Conservation (phyloP, 2,329 filamentous ascomycete species). For the Fusarium paranaense region DNA sequence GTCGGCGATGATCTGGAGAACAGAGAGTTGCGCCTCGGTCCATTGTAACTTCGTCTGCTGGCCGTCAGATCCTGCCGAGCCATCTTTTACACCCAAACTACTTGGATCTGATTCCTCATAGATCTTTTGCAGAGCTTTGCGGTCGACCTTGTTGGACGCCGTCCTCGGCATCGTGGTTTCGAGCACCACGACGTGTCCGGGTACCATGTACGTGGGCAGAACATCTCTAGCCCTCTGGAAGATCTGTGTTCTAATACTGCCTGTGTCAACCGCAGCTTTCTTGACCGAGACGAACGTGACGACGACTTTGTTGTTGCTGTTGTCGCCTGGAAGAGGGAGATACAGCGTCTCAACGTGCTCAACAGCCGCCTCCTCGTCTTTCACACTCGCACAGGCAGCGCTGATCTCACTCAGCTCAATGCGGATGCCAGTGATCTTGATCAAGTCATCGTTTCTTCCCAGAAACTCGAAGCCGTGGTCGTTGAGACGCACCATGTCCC, state of each 20-base stretch:
- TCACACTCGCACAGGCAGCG: conserved; percentile 22
- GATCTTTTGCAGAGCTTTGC: conserved; percentile 17
- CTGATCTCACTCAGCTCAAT: conserved; percentile 32
- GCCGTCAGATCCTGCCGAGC: background rate
- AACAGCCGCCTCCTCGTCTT: conserved; percentile 5
- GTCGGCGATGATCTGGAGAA: conserved; percentile 3
- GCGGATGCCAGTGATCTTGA: conserved; percentile 24
- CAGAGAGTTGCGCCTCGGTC: background rate
- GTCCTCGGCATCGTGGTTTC: conserved; percentile 25
- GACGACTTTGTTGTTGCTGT: conserved; percentile 14
- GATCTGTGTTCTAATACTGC: conserved; percentile 1
- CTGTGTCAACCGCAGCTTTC: background rate
- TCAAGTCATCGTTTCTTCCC: conserved; percentile 20
- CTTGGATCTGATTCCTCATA: conserved; percentile 5
- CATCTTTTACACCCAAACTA: background rate
- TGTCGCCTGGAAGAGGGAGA: background rate
- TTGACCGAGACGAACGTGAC: conserved; percentile 28
- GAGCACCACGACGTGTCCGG: conserved; percentile 23
- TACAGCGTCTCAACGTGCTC: conserved; percentile 27
- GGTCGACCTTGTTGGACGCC: conserved; percentile 29
- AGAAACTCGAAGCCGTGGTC: conserved; percentile 31
- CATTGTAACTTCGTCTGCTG: background rate
- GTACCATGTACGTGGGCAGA: conserved; percentile 22
- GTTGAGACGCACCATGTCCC: conserved; percentile 25
- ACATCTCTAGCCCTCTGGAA: conserved; percentile 21